A percentile compares a stretch with the other conserved stretches of the same genome.
These are phyloP conservation scores for Geotrichum reessii DNA, from an alignment of 1,139 yeast species.

Conservation along the genomic window DNA sequence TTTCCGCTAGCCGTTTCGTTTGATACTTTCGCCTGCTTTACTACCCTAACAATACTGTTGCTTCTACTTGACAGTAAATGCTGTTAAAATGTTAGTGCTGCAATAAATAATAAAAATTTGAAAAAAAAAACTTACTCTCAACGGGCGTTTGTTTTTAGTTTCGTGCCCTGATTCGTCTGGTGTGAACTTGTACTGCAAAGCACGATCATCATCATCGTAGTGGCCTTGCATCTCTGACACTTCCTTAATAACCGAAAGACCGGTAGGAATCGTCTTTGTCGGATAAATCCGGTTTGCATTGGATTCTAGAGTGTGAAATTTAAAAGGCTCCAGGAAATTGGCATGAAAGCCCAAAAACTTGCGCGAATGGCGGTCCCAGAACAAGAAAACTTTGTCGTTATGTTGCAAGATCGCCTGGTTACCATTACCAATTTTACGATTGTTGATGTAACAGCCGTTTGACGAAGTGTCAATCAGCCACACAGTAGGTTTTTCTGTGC, in stretches of 20 bases:
- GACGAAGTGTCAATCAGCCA: conserved; percentile 80
- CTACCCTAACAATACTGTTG: not conserved
- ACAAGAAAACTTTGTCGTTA: conserved; percentile 61
- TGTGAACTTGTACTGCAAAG: not conserved
- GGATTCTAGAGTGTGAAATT: not conserved
- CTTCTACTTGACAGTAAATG: not conserved
- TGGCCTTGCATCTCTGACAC: not conserved
- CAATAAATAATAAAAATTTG: not conserved
- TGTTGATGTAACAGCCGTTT: conserved; percentile 71
- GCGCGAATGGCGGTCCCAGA: conserved; percentile 50
- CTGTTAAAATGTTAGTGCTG: not conserved
- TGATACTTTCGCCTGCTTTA: not conserved
- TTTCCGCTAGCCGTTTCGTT: not conserved
- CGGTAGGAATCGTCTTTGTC: conserved; percentile 1
- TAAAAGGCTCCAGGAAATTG: conserved; percentile 5
- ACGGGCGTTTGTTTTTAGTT: not conserved
- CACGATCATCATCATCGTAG: not conserved
- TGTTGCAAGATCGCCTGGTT: conserved; percentile 55
- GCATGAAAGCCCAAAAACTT: conserved; percentile 17
- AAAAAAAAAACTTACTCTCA: not conserved
- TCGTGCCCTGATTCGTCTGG: not conserved
- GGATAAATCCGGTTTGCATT: not conserved
- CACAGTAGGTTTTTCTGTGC: conserved; percentile 29
- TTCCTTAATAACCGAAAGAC: not conserved
- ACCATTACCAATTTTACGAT: conserved; percentile 53